Conservation (phyloP, 495 filamentous ascomycete species). For the Amorphotheca resinae region DNA sequence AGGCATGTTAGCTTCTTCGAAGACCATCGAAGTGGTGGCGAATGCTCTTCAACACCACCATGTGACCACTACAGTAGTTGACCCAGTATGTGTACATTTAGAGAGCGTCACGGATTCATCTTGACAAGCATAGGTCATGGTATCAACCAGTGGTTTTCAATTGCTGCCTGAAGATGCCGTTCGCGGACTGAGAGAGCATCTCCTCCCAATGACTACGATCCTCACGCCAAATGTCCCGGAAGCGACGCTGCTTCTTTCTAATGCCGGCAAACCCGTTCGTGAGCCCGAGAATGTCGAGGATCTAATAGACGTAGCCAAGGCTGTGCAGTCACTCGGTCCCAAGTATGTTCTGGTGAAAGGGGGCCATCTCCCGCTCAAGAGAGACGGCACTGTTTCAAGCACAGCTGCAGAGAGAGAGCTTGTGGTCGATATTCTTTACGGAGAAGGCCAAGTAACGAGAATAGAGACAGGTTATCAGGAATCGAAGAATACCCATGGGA, state of each 20-base stretch:
- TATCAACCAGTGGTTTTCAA: constrained; percentile 72
- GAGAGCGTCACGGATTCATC: constrained; percentile 2
- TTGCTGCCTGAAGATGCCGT: constrained; percentile 63
- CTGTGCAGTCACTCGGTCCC: constrained; percentile 54
- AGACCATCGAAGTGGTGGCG: constrained; percentile 63
- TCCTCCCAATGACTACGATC: constrained; percentile 69
- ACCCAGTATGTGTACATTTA: constrained; percentile 49
- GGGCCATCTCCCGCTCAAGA: constrained; percentile 73
- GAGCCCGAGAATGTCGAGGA: constrained; percentile 45
- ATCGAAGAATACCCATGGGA: constrained; percentile 83
- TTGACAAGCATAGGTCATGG: constrained; percentile 57
- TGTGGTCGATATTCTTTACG: constrained; percentile 64
- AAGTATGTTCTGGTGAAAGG: constrained; percentile 82
- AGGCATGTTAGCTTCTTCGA: constrained; percentile 86
- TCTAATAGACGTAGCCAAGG: constrained; percentile 53
- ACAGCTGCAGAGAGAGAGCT: constrained; percentile 43
- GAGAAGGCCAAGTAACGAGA: constrained; percentile 38
- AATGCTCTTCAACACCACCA: constrained; percentile 47
- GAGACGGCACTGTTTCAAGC: constrained; percentile 41
- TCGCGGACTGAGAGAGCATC: constrained; percentile 42
- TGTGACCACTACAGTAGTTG: constrained; percentile 56
- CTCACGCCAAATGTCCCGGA: constrained; percentile 91
- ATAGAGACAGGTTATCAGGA: constrained; percentile 56
- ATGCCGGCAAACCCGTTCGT: constrained; percentile 34
- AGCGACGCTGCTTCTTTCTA: constrained; percentile 57